Conservation (phyloP, 164 flowering plant genomes). For the Brasenia schreberi region DNA sequence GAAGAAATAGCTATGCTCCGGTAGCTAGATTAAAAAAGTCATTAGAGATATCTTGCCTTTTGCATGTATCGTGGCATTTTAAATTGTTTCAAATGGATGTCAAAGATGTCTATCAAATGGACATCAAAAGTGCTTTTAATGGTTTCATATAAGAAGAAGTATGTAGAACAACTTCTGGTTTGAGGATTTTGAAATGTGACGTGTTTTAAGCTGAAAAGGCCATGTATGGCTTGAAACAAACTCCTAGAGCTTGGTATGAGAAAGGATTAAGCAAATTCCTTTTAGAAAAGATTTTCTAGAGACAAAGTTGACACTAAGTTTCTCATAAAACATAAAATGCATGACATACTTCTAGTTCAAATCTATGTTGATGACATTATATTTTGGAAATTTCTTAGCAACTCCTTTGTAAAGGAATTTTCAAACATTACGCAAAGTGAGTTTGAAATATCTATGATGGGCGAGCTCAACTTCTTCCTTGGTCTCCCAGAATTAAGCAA, state of each 20-base stretch:
- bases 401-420: background rate
- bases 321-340: background rate
- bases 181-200: background rate
- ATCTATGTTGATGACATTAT: conserved; percentile 5
- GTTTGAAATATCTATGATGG: background rate
- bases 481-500: background rate
- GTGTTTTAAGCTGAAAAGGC: too few relatives aligned
- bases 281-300: background rate
- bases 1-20: conserved; percentile 3
- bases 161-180: conserved; percentile 1
- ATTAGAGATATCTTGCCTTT: too few relatives aligned
- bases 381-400: background rate
- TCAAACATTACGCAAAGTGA: background rate
- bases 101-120: too few relatives aligned
- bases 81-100: too few relatives aligned
- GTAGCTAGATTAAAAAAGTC: background rate
- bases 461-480: background rate
- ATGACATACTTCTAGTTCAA: background rate
- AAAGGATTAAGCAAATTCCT: background rate
- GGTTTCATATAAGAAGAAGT: background rate
- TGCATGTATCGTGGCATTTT: too few relatives aligned
- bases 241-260: conserved; percentile 6
- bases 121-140: too few relatives aligned
- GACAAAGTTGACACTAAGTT: background rate
- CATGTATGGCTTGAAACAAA: conserved; percentile 3